Evolutionary conservation across 768 basidiomycete species (phyloP).

Genomic region (Plicaturopsis crispa): DNA sequence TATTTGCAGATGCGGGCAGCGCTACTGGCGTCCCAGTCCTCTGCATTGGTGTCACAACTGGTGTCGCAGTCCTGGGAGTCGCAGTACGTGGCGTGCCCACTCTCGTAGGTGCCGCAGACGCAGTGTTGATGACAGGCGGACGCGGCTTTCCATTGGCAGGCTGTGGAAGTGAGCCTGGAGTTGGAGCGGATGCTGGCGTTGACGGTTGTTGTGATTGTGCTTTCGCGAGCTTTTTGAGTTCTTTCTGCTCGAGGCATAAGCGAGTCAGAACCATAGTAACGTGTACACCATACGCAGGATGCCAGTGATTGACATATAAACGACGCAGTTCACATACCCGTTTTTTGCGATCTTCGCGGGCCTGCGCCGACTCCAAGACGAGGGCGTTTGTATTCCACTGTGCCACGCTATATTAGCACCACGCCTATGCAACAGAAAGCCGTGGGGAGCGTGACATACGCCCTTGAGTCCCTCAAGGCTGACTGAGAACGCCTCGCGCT

Average conservation of each 20-base stretch:
- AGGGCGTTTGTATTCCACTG: constrained; percentile 65
- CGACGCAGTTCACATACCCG: constrained; percentile 40
- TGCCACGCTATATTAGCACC: constrained; percentile 6
- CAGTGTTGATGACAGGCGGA: constrained; percentile 16
- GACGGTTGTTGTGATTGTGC: constrained; percentile 31
- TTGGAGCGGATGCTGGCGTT: constrained; percentile 14
- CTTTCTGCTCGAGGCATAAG: constrained; percentile 42
- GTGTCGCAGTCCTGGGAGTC: constrained; percentile 7
- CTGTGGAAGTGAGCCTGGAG: too few species aligned
- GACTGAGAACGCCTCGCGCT: constrained; percentile 66
- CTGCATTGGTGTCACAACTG: too few species aligned
- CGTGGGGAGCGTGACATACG: constrained; percentile 33
- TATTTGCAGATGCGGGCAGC: too few species aligned
- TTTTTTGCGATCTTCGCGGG: constrained; percentile 70
- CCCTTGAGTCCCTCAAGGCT: constrained; percentile 68
- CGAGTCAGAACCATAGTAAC: too few species aligned
- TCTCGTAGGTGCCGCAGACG: constrained; percentile 2
- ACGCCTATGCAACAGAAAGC: constrained; percentile 5
- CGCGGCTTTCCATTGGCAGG: constrained; percentile 14
- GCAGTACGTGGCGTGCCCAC: background rate
- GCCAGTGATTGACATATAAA: background rate
- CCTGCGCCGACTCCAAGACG: constrained; percentile 64
- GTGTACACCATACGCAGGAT: background rate
- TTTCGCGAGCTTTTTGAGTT: constrained; percentile 62
- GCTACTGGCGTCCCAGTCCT: too few species aligned